These are phyloP conservation scores for Trichosporon asahii DNA, from an alignment of 1,284 basidiomycete genomes.

Conservation along the genomic window DNA sequence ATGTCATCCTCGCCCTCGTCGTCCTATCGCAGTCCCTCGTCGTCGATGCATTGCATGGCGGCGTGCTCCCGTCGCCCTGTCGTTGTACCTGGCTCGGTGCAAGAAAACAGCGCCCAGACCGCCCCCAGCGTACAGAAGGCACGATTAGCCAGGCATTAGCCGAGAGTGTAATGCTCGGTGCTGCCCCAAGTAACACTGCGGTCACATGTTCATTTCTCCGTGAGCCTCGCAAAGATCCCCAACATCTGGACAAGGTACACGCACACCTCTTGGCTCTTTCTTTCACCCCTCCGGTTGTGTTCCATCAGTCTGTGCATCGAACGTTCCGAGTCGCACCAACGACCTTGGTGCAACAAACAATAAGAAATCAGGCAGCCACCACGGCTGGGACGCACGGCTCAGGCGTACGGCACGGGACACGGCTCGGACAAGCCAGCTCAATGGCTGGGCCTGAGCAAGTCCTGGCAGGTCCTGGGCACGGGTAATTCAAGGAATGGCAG, in stretches of 20 bases:
- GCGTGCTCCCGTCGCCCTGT: neutral
- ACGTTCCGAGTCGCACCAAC: neutral
- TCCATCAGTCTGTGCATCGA: neutral
- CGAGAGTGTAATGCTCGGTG: neutral
- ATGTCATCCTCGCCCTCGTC: neutral
- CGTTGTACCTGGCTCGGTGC: neutral
- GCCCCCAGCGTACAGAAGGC: neutral
- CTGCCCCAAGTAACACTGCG: neutral
- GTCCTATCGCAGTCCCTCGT: neutral
- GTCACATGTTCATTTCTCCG: constrained; percentile 2
- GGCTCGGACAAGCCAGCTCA: neutral
- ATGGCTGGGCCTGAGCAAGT: neutral
- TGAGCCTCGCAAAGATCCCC: neutral
- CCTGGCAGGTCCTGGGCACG: neutral
- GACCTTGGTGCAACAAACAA: neutral
- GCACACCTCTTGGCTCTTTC: neutral
- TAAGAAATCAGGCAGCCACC: neutral
- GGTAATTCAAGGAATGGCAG: neutral
- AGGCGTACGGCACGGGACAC: too few relatives aligned
- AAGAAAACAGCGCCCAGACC: neutral
- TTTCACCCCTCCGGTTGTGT: neutral
- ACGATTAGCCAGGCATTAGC: constrained; percentile 5
- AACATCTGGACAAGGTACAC: neutral
- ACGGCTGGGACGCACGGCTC: neutral
- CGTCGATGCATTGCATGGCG: neutral